These are phyloP conservation scores for Monosporozyma siamensis DNA, from an alignment of 805 yeast species.

Conservation along the genomic window DNA sequence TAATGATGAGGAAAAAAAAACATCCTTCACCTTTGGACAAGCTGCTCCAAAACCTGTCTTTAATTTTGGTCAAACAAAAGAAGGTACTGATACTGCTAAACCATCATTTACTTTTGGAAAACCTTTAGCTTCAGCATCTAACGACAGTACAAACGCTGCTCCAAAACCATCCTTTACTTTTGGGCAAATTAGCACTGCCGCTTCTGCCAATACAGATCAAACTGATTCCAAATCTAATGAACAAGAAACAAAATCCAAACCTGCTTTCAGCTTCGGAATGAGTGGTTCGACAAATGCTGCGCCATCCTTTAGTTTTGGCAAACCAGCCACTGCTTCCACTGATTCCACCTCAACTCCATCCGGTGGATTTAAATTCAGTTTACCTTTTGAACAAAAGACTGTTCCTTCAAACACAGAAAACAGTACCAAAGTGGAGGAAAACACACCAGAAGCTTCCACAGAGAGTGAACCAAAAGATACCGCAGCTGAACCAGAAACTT, in stretches of 20 bases:
- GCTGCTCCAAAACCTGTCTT: conserved; percentile 14
- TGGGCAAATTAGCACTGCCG: conserved; percentile 6
- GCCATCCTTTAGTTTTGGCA: conserved; percentile 24
- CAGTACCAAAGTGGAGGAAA: conserved; percentile 1
- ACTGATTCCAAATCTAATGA: no score
- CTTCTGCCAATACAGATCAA: conserved; percentile 19
- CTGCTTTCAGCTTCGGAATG: conserved; percentile 26
- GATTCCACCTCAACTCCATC: conserved; percentile 19
- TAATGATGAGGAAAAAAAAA: background rate
- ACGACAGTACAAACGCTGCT: no score
- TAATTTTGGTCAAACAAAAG: conserved; percentile 13
- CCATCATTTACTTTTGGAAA: conserved; percentile 20
- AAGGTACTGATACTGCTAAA: conserved; percentile 4
- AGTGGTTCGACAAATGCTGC: conserved; percentile 8
- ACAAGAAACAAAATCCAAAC: conserved; percentile 10
- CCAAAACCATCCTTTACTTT: conserved; percentile 16
- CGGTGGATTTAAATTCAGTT: conserved; percentile 27
- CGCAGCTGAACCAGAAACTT: conserved; percentile 34
- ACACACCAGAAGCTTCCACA: conserved; percentile 16
- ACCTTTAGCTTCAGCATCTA: background rate
- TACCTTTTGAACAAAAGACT: conserved; percentile 27
- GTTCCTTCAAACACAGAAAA: conserved; percentile 9
- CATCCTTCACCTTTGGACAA: background rate
- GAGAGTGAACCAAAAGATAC: conserved; percentile 14
- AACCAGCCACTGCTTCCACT: conserved; percentile 8